phyloP scores from a whole-genome alignment of 208 protist genomes.

The Crithidia brevicula region DNA sequence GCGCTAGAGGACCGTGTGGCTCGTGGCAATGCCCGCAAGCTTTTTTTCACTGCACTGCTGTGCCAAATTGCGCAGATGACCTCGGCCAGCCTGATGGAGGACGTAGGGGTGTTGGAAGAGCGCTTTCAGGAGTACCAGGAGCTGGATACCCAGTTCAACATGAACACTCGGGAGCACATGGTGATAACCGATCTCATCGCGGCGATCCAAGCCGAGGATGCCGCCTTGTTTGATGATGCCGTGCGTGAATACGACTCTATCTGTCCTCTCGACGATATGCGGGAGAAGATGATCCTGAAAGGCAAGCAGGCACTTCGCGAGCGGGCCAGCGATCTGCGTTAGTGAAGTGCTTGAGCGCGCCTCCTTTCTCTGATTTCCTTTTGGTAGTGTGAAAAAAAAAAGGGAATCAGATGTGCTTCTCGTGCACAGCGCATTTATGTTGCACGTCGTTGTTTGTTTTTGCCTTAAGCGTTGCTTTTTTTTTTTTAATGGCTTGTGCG shows the following conservation, averaged over 20 bases:
- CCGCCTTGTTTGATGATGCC: constrained; percentile 67
- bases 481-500: neutral
- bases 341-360: neutral
- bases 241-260: constrained; percentile 83
- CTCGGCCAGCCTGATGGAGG: constrained; percentile 58
- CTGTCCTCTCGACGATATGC: constrained; percentile 64
- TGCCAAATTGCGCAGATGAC: constrained; percentile 77
- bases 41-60: constrained; percentile 85
- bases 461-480: constrained; percentile 8
- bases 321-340: constrained; percentile 62
- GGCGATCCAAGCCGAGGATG: constrained; percentile 66
- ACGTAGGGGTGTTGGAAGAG: constrained; percentile 67
- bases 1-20: constrained; percentile 76
- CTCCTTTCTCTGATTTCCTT: neutral
- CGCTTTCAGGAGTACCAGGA: constrained; percentile 86
- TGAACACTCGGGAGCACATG: constrained; percentile 87
- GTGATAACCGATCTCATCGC: constrained; percentile 80
- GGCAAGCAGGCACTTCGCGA: constrained; percentile 68
- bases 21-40: constrained; percentile 70
- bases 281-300: constrained; percentile 76
- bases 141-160: constrained; percentile 89
- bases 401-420: too few relatives aligned
- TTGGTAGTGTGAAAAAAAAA: too few relatives aligned
- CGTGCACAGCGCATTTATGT: too few relatives aligned
- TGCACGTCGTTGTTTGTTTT: too few relatives aligned